Conservation (phyloP, 129 eudicot genomes). For the Calendula officinalis region DNA sequence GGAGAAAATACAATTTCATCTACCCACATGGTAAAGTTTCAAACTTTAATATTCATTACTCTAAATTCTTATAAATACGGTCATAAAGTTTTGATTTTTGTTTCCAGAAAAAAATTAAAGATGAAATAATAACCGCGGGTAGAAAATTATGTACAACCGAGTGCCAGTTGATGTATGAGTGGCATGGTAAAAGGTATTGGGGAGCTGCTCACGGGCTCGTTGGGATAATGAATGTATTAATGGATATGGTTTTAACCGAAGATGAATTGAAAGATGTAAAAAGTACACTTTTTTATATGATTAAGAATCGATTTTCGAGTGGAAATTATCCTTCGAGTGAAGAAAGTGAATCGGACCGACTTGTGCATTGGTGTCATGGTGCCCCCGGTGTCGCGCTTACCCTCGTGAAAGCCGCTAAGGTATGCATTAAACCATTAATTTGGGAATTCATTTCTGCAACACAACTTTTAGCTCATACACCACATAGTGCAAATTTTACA, state of each 20-base stretch:
- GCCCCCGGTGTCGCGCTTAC: constrained; percentile 88
- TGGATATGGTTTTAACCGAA: constrained; percentile 58
- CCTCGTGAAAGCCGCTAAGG: constrained; percentile 80
- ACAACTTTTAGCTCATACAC: too few species aligned
- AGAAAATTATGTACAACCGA: constrained; percentile 43
- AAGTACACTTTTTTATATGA: constrained; percentile 62
- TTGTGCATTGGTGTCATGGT: constrained; percentile 99
- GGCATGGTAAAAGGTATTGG: constrained; percentile 89
- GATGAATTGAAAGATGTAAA: constrained; percentile 67
- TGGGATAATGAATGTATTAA: constrained; percentile 73
- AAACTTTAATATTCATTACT: background rate
- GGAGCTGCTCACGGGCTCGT: constrained; percentile 97
- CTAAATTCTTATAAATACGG: constrained; percentile 1
- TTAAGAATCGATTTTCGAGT: constrained; percentile 56
- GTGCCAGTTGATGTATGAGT: constrained; percentile 79
- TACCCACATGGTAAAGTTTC: constrained; percentile 45
- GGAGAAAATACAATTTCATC: constrained; percentile 63
- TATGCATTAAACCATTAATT: constrained; percentile 5
- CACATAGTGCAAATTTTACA: too few species aligned
- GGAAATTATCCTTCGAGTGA: constrained; percentile 95
- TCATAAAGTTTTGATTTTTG: background rate
- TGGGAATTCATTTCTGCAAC: too few species aligned
- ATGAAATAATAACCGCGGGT: constrained; percentile 60
- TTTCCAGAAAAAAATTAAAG: constrained; percentile 51
- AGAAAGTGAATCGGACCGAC: constrained; percentile 60